phyloP scores from a whole-genome alignment of 768 basidiomycete species.

The Phanerodontia chrysosporium region DNA sequence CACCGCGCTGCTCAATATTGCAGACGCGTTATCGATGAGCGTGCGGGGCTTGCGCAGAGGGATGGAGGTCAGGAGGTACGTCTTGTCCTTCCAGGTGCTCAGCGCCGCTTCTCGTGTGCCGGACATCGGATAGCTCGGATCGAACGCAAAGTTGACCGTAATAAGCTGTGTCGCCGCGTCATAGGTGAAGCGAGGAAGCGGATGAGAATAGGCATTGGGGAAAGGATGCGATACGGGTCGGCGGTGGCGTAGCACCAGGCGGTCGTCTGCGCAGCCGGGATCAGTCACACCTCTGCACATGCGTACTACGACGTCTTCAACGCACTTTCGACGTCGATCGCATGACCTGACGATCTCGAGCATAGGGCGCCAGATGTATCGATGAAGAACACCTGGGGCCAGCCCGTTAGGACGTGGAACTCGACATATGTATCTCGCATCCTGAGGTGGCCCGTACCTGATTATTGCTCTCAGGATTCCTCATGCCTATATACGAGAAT shows the following conservation, averaged over 20 bases:
- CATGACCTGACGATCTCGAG: conserved; percentile 76
- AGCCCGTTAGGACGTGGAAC: neutral
- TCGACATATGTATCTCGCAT: neutral
- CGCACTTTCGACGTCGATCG: conserved; percentile 73
- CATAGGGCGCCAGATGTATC: conserved; percentile 75
- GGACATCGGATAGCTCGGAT: conserved; percentile 57
- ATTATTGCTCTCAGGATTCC: conserved; percentile 67
- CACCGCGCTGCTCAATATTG: conserved; percentile 60
- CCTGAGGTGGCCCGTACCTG: conserved; percentile 42
- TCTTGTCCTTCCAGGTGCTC: conserved; percentile 52
- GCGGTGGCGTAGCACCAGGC: conserved; percentile 69
- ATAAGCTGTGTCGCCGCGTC: conserved; percentile 52
- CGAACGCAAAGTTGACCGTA: conserved; percentile 51
- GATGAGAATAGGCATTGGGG: conserved; percentile 75
- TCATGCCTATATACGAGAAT: conserved; percentile 42
- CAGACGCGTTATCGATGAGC: conserved; percentile 67
- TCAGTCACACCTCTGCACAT: neutral
- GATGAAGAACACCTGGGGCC: conserved; percentile 74
- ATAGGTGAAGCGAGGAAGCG: conserved; percentile 68
- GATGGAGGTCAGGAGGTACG: conserved; percentile 60
- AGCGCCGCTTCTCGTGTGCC: conserved; percentile 26
- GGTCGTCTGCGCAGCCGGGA: conserved; percentile 44
- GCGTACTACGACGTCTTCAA: neutral
- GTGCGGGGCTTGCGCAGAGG: conserved; percentile 66
- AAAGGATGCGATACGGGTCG: conserved; percentile 73